Evolutionary conservation across 768 basidiomycete genomes (phyloP), one percentile per base, ranked within the genome.

Genomic region (Naganishia kalamii): DNA sequence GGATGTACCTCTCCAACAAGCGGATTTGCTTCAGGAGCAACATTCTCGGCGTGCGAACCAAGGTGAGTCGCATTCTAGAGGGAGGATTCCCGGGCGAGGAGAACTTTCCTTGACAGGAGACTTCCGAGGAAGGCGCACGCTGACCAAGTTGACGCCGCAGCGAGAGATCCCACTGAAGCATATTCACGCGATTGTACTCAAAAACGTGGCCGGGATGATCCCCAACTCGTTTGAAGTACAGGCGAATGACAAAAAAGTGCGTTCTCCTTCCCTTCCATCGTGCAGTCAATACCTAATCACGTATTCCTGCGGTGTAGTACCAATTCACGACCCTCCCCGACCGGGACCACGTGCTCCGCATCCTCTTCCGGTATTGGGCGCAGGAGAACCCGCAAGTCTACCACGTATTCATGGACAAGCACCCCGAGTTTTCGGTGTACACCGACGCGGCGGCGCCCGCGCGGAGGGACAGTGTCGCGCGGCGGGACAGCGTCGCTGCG

Each of bases 11-110:
- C 65, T 66, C 67, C 11, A 63, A 52, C 15, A 44, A 52, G 33
- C 41, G 47, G 1, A 41, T 72, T 32, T 68, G 57, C 5, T 72
- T 72, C 62, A 37, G 65, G 50, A 51, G 62, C 52, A 72, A 72
- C 49, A 72, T 72, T 49, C 37, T 72, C 19, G 71, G 70, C 19
- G 63, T 68, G 41, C 66, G 66, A 43, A 71, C 70, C 37, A 65
- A 68, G 60, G 69, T 70, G 27, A 40, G 65, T 51, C 17, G 32
- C 27, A 8, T 25, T 15, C 19, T 19, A 8, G 15, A 4, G 15
- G 30, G 3, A 4, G 23, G 7, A 7, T 8, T 47, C n/a, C 11
- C 13, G 10, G n/a, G 43, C 46, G 46, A 47, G 46, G 1, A 21
- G 10, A 47, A 47, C 8, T 21, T 13, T n/a, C n/a, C 21, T 25